Evolutionary conservation across 768 basidiomycete species (phyloP), one percentile per base, ranked within the genome.

Genomic region (Collybia sp.): DNA sequence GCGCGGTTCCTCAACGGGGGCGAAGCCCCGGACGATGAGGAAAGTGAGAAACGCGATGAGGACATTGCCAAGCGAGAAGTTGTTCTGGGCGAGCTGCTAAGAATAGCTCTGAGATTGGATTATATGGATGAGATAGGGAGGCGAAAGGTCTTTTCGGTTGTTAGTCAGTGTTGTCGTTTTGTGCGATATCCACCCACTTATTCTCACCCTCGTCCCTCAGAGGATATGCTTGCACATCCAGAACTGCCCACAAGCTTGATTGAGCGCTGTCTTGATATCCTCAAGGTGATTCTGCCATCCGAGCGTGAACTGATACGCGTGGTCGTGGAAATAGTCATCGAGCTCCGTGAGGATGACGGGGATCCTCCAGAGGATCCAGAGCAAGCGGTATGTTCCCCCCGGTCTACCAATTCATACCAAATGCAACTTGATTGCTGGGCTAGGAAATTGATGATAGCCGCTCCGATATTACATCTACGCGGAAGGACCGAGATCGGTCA

Each of bases 81-180:
- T 46, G 68, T 93, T 10, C 76, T 96, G 39, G 75, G 82, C 2
- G 92, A 97, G 60, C 70, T 97, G 56, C 72, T 97, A 30, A 77
- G 77, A 45, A 78, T 96, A 49, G 86, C 89, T 0, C 73, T 90
- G 25, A 84, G 85, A 52, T 69, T 93, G 35, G 95, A 98, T 63
- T 97, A 94, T 54, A 82, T 83, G 18, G 95, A 99, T 62, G 94
- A 97, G 62, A 93, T 95, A 57, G 95, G 95, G 8, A 67, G 95
- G 45, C 69, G 95, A 46, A 93, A 91, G 65, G 88, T 93, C 68
- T 93, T 93, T 58, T 77, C 82, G 37, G 83, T 97, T 20, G 83
- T 93, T 53, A 83, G 93, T 86, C 58, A 65, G 88, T 83, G 9
- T n/a, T 25, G 10, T 42, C 42, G 33, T 43, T 15, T 33, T 19